phyloP scores from a whole-genome alignment of 1,139 yeast genomes.

The Saccharomyces hybrid region DNA sequence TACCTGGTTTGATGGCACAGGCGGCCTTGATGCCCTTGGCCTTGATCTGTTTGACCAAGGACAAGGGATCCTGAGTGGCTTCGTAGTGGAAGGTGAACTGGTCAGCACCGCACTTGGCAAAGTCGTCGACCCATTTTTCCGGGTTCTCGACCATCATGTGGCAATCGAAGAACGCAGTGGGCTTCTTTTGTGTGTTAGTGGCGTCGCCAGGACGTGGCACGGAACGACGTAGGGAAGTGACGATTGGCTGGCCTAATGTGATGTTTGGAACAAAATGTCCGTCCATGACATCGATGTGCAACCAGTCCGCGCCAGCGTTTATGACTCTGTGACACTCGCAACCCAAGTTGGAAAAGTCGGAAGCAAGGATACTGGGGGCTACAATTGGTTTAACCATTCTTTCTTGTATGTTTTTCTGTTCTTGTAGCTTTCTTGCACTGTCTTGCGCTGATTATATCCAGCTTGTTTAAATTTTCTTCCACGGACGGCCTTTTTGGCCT shows the following conservation, averaged over 20 bases:
- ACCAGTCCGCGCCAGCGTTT: slow-evolving; percentile 82
- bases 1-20: slow-evolving; percentile 89
- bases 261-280: slow-evolving; percentile 97
- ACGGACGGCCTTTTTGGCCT: neutral
- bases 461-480: neutral
- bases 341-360: slow-evolving; percentile 84
- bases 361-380: slow-evolving; percentile 96
- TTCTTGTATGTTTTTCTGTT: neutral
- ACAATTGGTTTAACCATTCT: slow-evolving; percentile 70
- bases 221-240: slow-evolving; percentile 66
- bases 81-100: slow-evolving; percentile 95
- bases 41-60: slow-evolving; percentile 68
- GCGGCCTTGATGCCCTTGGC: slow-evolving; percentile 86
- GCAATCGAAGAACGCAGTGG: slow-evolving; percentile 79
- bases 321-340: slow-evolving; percentile 79
- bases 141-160: slow-evolving; percentile 98
- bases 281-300: slow-evolving; percentile 97
- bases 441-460: neutral
- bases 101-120: slow-evolving; percentile 93
- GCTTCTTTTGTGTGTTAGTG: slow-evolving; percentile 22
- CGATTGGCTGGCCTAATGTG: slow-evolving; percentile 87
- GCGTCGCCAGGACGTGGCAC: slow-evolving; percentile 53
- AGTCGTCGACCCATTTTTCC: slow-evolving; percentile 87
- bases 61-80: slow-evolving; percentile 74
- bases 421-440: neutral